A percentile compares a stretch with the other conserved stretches of the same genome.
phyloP scores from a whole-genome alignment of 2,329 filamentous ascomycete genomes.

The Colletotrichum shisoi region DNA sequence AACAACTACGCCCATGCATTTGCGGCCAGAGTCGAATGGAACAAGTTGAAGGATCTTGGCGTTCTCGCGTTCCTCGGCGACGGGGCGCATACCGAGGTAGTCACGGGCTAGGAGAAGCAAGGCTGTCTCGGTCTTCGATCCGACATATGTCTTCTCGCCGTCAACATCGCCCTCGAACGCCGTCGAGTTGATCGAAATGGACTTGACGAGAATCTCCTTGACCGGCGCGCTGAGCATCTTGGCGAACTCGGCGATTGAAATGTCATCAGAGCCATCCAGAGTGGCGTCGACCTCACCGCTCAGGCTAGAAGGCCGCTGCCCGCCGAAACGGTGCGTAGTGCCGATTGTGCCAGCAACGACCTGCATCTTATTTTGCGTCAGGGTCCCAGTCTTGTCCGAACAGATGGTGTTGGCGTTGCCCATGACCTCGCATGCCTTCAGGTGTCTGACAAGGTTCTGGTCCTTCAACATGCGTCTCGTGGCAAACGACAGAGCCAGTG shows the following conservation, averaged over 20 bases:
- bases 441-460: constrained; percentile 77
- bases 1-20: constrained; percentile 72
- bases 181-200: constrained; percentile 73
- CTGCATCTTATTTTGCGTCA: constrained; percentile 75
- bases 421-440: constrained; percentile 83
- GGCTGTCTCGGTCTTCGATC: constrained; percentile 80
- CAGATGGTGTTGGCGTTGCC: constrained; percentile 77
- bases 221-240: constrained; percentile 56
- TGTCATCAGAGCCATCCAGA: constrained; percentile 49
- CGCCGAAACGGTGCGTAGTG: constrained; percentile 63
- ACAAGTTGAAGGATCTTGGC: constrained; percentile 70
- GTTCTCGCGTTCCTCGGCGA: constrained; percentile 70
- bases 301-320: constrained; percentile 45
- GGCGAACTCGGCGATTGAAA: constrained; percentile 57
- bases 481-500: constrained; percentile 77
- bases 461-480: constrained; percentile 80
- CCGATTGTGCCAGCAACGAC: constrained; percentile 69
- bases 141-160: constrained; percentile 71
- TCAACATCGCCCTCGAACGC: constrained; percentile 79
- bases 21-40: constrained; percentile 78
- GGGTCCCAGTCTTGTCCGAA: constrained; percentile 72
- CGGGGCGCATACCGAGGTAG: constrained; percentile 71
- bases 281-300: constrained; percentile 41
- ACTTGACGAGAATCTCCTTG: constrained; percentile 65
- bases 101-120: constrained; percentile 73